Conservation (phyloP, 768 basidiomycete species). For the Lenzites betulinus region DNA sequence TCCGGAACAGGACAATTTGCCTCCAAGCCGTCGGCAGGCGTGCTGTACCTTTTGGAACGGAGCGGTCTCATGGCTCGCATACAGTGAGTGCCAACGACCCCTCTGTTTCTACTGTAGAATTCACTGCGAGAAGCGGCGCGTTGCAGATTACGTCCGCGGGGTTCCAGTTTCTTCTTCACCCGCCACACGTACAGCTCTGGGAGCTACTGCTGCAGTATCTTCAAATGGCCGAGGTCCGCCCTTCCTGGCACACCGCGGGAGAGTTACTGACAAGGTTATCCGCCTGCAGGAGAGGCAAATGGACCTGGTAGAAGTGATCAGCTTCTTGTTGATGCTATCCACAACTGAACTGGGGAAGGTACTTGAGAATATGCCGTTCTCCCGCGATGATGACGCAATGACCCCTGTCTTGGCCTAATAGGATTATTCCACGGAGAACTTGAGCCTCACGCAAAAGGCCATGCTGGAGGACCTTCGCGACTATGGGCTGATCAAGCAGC, state of each 20-base stretch:
- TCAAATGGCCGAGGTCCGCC: slow-evolving; percentile 72
- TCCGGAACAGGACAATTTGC: slow-evolving; percentile 80
- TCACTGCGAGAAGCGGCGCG: slow-evolving; percentile 44
- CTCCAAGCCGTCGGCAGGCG: slow-evolving; percentile 76
- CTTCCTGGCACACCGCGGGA: background rate
- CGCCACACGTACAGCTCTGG: slow-evolving; percentile 95
- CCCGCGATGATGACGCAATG: background rate
- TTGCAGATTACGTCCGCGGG: slow-evolving; percentile 90
- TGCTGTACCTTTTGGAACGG: slow-evolving; percentile 78
- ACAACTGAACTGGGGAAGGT: slow-evolving; percentile 94
- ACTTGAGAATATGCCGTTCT: background rate
- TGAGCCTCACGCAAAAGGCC: slow-evolving; percentile 78
- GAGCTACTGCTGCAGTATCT: slow-evolving; percentile 90
- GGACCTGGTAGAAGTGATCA: slow-evolving; percentile 91
- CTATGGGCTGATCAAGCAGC: slow-evolving; percentile 92
- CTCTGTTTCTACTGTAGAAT: background rate
- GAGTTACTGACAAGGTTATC: background rate
- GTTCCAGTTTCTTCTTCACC: slow-evolving; percentile 94
- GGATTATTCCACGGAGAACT: slow-evolving; percentile 87
- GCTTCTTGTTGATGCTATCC: slow-evolving; percentile 95
- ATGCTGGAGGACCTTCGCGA: slow-evolving; percentile 92
- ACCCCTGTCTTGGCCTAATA: slow-evolving; percentile 31
- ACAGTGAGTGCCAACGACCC: slow-evolving; percentile 48
- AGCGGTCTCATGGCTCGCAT: slow-evolving; percentile 84
- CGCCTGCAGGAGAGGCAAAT: slow-evolving; percentile 71